Conservation (phyloP, 257 asterid species). For the Prunella vulgaris region DNA sequence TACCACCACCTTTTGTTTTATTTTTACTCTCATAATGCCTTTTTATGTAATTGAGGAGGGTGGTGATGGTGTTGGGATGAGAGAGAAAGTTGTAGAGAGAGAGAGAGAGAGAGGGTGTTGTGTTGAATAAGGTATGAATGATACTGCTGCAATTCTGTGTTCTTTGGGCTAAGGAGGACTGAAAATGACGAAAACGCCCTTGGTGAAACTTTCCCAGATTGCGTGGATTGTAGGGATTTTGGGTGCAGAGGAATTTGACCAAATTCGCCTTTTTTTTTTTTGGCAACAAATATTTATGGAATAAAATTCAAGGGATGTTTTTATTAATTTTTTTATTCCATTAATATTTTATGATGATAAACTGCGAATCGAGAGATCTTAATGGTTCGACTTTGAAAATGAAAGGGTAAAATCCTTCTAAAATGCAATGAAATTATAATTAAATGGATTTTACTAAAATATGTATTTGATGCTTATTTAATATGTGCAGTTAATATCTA, state of each 20-base stretch:
- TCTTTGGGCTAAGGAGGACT: neutral
- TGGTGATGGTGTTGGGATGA: too few relatives aligned
- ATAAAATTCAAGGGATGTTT: neutral
- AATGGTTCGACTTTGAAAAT: too few relatives aligned
- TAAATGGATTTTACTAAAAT: neutral
- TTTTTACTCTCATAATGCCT: slow-evolving; percentile 28
- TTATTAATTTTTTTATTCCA: neutral
- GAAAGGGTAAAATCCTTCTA: neutral
- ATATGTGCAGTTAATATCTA: too few relatives aligned
- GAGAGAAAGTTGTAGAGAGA: too few relatives aligned
- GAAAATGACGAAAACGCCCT: slow-evolving; percentile 23
- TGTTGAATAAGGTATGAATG: slow-evolving; percentile 14
- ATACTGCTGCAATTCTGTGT: slow-evolving; percentile 15
- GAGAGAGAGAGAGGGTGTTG: slow-evolving; percentile 24
- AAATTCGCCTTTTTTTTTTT: slow-evolving; percentile 6
- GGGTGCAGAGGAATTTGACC: slow-evolving; percentile 3
- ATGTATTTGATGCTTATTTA: too few relatives aligned
- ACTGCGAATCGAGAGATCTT: neutral
- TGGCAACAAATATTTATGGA: neutral
- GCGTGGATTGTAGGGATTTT: neutral
- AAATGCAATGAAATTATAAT: neutral
- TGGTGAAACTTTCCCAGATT: slow-evolving; percentile 12
- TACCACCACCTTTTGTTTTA: slow-evolving; percentile 92
- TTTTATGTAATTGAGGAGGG: slow-evolving; percentile 26
- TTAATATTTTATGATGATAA: too few relatives aligned